Evolutionary conservation across 75 land plant genomes (phyloP).

Genomic region (Gnetum montanum): DNA sequence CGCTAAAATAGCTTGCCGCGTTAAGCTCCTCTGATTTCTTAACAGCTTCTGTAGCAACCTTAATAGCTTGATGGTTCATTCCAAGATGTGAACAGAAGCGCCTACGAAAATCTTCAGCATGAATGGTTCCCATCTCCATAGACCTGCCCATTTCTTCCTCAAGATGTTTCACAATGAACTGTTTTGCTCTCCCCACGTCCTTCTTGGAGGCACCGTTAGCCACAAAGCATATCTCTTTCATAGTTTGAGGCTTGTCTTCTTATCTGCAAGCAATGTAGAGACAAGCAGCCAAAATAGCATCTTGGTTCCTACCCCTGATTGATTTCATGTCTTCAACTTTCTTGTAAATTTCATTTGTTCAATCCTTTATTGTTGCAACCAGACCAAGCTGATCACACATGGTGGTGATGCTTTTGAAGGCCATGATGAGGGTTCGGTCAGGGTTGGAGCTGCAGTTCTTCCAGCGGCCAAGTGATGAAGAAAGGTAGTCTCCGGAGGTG

Average conservation of each 20-base stretch:
- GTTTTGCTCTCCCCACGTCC: constrained; percentile 21
- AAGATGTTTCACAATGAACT: constrained; percentile 21
- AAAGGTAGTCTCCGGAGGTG: constrained; percentile 23
- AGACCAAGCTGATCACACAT: constrained; percentile 24
- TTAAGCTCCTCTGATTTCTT: constrained; percentile 80
- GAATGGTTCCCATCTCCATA: constrained; percentile 21
- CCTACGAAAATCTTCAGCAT: constrained; percentile 41
- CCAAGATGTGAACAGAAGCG: constrained; percentile 89
- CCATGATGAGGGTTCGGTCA: constrained; percentile 28
- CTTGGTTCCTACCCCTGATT: constrained; percentile 86
- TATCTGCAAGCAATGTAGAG: constrained; percentile 92
- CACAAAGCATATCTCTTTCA: constrained; percentile 37
- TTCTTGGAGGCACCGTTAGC: constrained; percentile 19
- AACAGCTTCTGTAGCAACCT: constrained; percentile 89
- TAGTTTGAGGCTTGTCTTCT: constrained; percentile 87
- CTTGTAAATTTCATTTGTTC: constrained; percentile 87
- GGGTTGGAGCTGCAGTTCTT: constrained; percentile 34
- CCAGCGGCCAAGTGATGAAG: constrained; percentile 27
- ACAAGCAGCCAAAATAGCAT: constrained; percentile 94
- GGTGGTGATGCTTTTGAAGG: constrained; percentile 29
- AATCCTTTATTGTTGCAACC: constrained; percentile 1
- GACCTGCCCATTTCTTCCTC: constrained; percentile 29
- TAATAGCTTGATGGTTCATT: constrained; percentile 66
- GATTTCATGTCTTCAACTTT: constrained; percentile 90
- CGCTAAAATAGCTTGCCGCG: constrained; percentile 44